Evolutionary conservation across 805 yeast species (phyloP), one percentile per base, ranked within the genome.

Genomic region (Metschnikowia aberdeeniae): DNA sequence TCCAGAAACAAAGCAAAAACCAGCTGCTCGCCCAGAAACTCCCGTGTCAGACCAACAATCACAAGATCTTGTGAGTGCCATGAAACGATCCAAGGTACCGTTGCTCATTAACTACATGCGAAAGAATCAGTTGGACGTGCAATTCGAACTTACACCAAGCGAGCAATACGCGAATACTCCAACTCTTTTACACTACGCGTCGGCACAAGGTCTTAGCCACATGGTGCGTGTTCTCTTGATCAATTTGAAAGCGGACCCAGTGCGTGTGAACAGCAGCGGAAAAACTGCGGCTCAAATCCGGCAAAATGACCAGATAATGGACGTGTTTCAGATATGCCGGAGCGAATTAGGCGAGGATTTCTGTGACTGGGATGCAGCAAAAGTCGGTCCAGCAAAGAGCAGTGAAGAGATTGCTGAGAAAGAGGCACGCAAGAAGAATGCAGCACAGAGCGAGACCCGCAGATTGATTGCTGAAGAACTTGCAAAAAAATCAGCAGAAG

Each of bases 81-180:
- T 92, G 48, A 85, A 82, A 55, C 84, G 82, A 53, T 84, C 89
- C 4, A 84, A 82, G 54, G 86, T 89, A 0, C 95, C 96, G 1
- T 77, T 85, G 26, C 61, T 93, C 34, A 66, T 84, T 0, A 66
- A 80, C 1, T 86, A 80, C 56, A 49, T 90, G 42, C 76, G 74
- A 46, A 78, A 80, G 50, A 73, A 87, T 54, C 72, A 75, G 1
- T 61, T 86, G 1, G 67, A 73, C 35, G 70, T 76, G 6, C 73
- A 86, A 6, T 78, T 81, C 49, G 39, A 36, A 14, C 61, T 92
- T 5, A 62, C 73, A 30, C 96, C 97, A 0, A 63, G 59, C 7
- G 50, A 67, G 0, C 77, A 75, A 44, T 84, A 75, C 55, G 54
- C 61, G 9, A 65, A 71, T 10, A 72, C 81, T 0, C 96, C 97